A percentile compares a stretch with the other conserved stretches of the same genome.
phyloP scores from a whole-genome alignment of 192 early-diverging fungal genomes.

The Spizellomyces sp. region DNA sequence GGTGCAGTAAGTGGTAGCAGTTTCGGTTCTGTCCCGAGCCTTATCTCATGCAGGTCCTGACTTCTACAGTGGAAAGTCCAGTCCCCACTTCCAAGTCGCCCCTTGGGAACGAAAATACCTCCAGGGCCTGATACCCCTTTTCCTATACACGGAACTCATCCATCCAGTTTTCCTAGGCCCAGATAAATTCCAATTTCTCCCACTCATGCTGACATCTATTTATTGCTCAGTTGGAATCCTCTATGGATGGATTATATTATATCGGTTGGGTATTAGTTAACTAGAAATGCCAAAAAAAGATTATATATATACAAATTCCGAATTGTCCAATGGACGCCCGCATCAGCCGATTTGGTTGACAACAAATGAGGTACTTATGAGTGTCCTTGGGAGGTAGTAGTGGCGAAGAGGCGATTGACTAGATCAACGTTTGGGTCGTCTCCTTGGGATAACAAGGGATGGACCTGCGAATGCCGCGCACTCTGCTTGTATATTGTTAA shows the following conservation, averaged over 20 bases:
- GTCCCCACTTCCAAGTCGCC: background rate
- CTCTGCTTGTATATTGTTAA: too few species aligned
- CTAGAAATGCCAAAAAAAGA: too few species aligned
- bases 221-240: slow-evolving; percentile 75
- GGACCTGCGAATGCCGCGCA: background rate
- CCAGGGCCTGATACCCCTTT: slow-evolving; percentile 52
- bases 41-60: too few species aligned
- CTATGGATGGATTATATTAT: slow-evolving; percentile 52
- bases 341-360: too few species aligned
- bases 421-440: slow-evolving; percentile 38
- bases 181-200: slow-evolving; percentile 71
- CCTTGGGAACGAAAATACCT: slow-evolving; percentile 60
- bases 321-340: too few species aligned
- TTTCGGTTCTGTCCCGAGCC: too few species aligned
- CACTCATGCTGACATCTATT: slow-evolving; percentile 77
- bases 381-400: background rate
- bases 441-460: slow-evolving; percentile 7
- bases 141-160: slow-evolving; percentile 56
- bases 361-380: too few species aligned
- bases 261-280: background rate
- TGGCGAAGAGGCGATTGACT: slow-evolving; percentile 33
- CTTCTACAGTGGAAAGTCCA: background rate
- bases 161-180: slow-evolving; percentile 55
- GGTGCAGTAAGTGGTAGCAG: background rate
- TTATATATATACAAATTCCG: too few species aligned